Evolutionary conservation across 768 basidiomycete genomes (phyloP).

Genomic region (Scleroderma bovista): DNA sequence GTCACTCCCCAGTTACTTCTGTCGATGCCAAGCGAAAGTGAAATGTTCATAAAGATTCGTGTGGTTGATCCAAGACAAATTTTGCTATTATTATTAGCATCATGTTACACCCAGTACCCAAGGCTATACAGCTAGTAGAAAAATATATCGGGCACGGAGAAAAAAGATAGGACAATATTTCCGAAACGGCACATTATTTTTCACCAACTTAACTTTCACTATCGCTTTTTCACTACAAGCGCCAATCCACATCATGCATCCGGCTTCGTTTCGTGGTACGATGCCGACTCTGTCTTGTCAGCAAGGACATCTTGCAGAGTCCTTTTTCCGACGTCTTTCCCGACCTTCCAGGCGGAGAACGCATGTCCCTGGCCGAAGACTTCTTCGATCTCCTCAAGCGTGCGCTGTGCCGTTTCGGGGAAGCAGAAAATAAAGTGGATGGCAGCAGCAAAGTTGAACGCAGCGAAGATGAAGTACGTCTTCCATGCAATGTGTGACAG

Average conservation of each 20-base stretch:
- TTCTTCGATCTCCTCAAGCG: slow-evolving; percentile 76
- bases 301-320: slow-evolving; percentile 45
- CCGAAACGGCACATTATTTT: too few relatives aligned
- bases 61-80: too few relatives aligned
- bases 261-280: not conserved
- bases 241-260: not conserved
- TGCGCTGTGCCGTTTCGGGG: slow-evolving; percentile 70
- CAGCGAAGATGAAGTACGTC: slow-evolving; percentile 74
- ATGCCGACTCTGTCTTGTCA: slow-evolving; percentile 3
- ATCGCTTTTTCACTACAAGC: too few relatives aligned
- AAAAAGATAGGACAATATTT: not conserved
- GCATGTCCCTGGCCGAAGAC: slow-evolving; percentile 65
- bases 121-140: not conserved
- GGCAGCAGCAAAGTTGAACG: slow-evolving; percentile 70
- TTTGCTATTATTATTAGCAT: not conserved
- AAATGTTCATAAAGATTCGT: too few relatives aligned
- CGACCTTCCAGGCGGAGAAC: slow-evolving; percentile 69
- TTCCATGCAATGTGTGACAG: slow-evolving; percentile 64
- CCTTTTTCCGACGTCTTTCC: slow-evolving; percentile 56
- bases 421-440: slow-evolving; percentile 75
- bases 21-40: too few relatives aligned
- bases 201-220: too few relatives aligned
- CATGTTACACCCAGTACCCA: not conserved
- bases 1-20: too few relatives aligned
- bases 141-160: not conserved